Conservation (phyloP, 108 stramenopile species). For the Epithemia pelagica region DNA sequence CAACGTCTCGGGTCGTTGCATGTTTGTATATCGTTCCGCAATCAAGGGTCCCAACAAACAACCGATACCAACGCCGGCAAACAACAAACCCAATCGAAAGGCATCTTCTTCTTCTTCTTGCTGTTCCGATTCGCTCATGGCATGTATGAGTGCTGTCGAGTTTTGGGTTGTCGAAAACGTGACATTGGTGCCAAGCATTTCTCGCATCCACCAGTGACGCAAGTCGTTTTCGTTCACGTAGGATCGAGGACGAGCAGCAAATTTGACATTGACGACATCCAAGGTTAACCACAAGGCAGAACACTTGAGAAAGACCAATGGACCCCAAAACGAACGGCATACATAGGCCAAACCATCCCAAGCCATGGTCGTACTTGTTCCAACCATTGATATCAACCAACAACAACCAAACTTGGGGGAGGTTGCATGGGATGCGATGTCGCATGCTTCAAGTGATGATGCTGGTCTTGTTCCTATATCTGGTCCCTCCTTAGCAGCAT, state of each 20-base stretch:
- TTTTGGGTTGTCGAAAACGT: neutral
- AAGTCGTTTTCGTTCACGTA: too few species aligned
- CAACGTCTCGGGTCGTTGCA: constrained; percentile 36
- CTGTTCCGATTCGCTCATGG: neutral
- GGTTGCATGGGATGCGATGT: neutral
- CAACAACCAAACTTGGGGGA: neutral
- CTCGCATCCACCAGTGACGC: neutral
- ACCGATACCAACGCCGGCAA: constrained; percentile 54
- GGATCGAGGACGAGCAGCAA: constrained; percentile 9
- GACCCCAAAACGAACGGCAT: constrained; percentile 34
- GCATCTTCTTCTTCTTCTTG: constrained; percentile 13
- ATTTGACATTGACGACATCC: constrained; percentile 62
- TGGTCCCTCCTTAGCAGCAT: neutral
- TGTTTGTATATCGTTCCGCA: constrained; percentile 34
- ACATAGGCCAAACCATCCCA: constrained; percentile 42
- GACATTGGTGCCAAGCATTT: neutral
- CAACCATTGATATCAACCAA: constrained; percentile 18
- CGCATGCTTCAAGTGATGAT: neutral
- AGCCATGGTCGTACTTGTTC: constrained; percentile 34
- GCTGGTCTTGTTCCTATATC: too few species aligned
- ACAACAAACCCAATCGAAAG: constrained; percentile 45
- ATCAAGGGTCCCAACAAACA: constrained; percentile 56
- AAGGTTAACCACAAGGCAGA: constrained; percentile 40
- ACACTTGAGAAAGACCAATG: constrained; percentile 46
- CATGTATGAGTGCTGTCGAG: neutral